A percentile compares a stretch with the other conserved stretches of the same genome.
phyloP scores from a whole-genome alignment of 352 stramenopile genomes.

The Phytophthora palmivora region DNA sequence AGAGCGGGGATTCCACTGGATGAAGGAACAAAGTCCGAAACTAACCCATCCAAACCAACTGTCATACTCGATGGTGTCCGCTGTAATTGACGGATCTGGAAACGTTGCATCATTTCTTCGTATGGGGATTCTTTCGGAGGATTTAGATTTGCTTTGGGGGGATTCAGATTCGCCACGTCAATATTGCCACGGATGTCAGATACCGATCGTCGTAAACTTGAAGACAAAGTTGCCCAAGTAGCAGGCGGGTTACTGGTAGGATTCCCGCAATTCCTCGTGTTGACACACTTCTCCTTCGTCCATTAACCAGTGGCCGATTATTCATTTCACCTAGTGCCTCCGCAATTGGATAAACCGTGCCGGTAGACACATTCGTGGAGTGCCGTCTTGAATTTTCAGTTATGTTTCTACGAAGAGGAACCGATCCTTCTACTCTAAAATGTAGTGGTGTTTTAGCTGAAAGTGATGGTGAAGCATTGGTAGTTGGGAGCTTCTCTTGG shows the following conservation, averaged over 20 bases:
- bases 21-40: neutral
- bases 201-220: constrained; percentile 18
- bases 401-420: constrained; percentile 3
- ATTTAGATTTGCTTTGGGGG: neutral
- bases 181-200: constrained; percentile 21
- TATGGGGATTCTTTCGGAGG: constrained; percentile 34
- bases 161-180: constrained; percentile 1
- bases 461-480: neutral
- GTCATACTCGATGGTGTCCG: constrained; percentile 20
- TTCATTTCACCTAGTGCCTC: constrained; percentile 7
- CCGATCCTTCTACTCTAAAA: neutral
- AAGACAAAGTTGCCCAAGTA: constrained; percentile 13
- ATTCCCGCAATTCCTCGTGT: constrained; percentile 18
- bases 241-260: neutral
- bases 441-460: neutral
- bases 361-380: constrained; percentile 2
- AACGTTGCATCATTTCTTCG: constrained; percentile 59
- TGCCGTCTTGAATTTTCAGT: constrained; percentile 11
- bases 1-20: constrained; percentile 7
- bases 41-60: constrained; percentile 7
- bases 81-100: constrained; percentile 53
- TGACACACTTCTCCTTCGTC: constrained; percentile 22
- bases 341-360: constrained; percentile 13
- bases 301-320: neutral
- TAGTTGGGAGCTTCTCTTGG: neutral